Evolutionary conservation across 2,329 filamentous ascomycete genomes (phyloP), one percentile per base, ranked within the genome.

Genomic region (Fusarium stilboides): DNA sequence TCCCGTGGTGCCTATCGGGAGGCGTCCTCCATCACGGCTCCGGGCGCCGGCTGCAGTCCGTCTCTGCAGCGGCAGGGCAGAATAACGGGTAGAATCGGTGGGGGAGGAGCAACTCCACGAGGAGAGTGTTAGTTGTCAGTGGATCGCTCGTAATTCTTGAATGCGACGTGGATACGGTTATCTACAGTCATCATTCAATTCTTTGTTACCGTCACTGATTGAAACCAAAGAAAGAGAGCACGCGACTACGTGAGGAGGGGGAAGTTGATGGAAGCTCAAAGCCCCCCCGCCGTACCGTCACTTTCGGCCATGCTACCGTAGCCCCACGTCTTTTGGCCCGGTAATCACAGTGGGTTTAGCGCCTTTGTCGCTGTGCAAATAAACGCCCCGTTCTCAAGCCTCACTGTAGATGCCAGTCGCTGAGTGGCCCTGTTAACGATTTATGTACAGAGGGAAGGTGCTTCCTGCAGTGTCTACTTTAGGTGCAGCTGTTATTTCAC

Each of bases 1-100:
- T 61, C 42, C 65, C 65, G 65, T 60, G 44, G 61, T 74, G 50
- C 68, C 72, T 74, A 74, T 74, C 72, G 72, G 72, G 72, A 69
- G 62, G 52, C 58, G 72, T 65, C 72, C 58, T 73, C 43, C 20
- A 65, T 56, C 47, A 74, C 65, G 72, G 72, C 70, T 62, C 68
- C 66, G 56, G 54, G 51, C 45, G 56, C 71, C 68, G 62, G 62
- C 46, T 73, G 55, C 70, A 74, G 62, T 58, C 69, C 52, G 57
- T 53, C 55, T 52, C 45, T 55, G 62, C 47, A 70, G 57, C 60
- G 58, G 70, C 44, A 63, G 22, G 50, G 52, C 34, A 60, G 57
- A 22, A 46, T 20, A 43, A 44, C 60, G 71, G 68, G 65, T 70
- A 66, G 68, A 73, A 61, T 62, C 70, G 68, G 71, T 46, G 55